phyloP scores from a whole-genome alignment of 2,329 filamentous ascomycete species.

The Beauveria australis region DNA sequence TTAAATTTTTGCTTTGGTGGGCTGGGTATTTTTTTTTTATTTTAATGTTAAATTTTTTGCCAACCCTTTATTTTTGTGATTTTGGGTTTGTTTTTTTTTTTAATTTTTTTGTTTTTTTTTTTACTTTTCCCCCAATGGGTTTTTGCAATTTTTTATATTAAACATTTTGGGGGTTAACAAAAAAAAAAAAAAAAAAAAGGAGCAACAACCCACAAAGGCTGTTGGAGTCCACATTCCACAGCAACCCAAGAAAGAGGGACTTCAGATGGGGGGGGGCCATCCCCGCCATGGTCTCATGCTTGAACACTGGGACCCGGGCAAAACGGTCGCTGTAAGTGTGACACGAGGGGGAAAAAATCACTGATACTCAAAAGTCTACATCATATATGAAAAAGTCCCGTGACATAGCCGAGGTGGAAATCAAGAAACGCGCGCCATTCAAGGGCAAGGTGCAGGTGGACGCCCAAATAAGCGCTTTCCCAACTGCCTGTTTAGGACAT shows the following conservation, averaged over 20 bases:
- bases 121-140: too few species aligned
- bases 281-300: constrained; percentile 3
- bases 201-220: constrained; percentile 8
- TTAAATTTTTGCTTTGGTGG: too few species aligned
- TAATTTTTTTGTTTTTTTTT: too few species aligned
- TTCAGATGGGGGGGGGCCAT: background rate
- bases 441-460: too few species aligned
- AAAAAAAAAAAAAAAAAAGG: constrained; percentile 1
- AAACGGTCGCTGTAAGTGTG: background rate
- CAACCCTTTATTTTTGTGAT: too few species aligned
- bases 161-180: too few species aligned
- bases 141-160: too few species aligned
- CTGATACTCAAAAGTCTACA: too few species aligned
- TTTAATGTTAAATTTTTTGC: too few species aligned
- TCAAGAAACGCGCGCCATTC: background rate
- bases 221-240: constrained; percentile 4
- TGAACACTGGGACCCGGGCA: background rate
- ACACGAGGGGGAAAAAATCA: background rate
- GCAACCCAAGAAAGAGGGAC: background rate
- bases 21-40: too few species aligned
- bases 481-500: constrained; percentile 1
- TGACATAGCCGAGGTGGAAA: background rate
- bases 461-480: background rate
- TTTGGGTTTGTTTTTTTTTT: too few species aligned
- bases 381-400: background rate